A percentile compares a stretch with the other conserved stretches of the same genome.
These are phyloP conservation scores for Ganoderma boninense DNA, from an alignment of 1,284 basidiomycete genomes.

Conservation along the genomic window DNA sequence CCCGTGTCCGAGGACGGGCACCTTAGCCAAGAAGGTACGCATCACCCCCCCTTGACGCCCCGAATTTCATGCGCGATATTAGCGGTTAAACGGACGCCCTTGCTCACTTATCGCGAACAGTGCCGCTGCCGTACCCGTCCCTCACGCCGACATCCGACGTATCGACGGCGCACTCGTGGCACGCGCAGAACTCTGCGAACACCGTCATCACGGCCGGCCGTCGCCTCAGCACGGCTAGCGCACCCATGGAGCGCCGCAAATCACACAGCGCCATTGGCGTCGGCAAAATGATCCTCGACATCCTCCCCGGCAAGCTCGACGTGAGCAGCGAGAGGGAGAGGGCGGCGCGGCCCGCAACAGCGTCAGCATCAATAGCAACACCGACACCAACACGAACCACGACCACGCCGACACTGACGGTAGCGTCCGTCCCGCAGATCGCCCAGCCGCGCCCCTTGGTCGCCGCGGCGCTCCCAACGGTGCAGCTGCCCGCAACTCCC, in stretches of 20 bases:
- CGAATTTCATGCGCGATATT: slow-evolving; percentile 13
- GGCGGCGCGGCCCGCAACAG: slow-evolving; percentile 15
- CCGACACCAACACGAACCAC: neutral
- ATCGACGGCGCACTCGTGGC: slow-evolving; percentile 39
- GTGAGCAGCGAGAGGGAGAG: slow-evolving; percentile 29
- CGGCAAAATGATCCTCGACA: slow-evolving; percentile 65
- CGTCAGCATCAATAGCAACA: neutral
- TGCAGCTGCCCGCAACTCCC: slow-evolving; percentile 43
- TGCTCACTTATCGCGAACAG: slow-evolving; percentile 13
- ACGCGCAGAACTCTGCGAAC: slow-evolving; percentile 34
- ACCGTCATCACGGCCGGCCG: slow-evolving; percentile 35
- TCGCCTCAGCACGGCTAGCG: slow-evolving; percentile 40
- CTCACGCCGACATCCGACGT: slow-evolving; percentile 21
- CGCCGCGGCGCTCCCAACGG: slow-evolving; percentile 37
- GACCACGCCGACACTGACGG: too few species aligned
- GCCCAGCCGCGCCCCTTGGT: slow-evolving; percentile 40
- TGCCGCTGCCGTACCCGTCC: slow-evolving; percentile 16
- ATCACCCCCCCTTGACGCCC: slow-evolving; percentile 4
- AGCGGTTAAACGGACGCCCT: slow-evolving; percentile 17
- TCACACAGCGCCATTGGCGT: slow-evolving; percentile 43
- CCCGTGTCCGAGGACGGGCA: slow-evolving; percentile 43
- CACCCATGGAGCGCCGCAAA: slow-evolving; percentile 41
- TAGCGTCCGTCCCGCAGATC: slow-evolving; percentile 16
- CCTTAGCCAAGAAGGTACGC: slow-evolving; percentile 26
- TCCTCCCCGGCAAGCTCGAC: slow-evolving; percentile 53